Evolutionary conservation across 192 early-diverging fungal species (phyloP), one percentile per base, ranked within the genome.

Genomic region (Coemansia biformis): DNA sequence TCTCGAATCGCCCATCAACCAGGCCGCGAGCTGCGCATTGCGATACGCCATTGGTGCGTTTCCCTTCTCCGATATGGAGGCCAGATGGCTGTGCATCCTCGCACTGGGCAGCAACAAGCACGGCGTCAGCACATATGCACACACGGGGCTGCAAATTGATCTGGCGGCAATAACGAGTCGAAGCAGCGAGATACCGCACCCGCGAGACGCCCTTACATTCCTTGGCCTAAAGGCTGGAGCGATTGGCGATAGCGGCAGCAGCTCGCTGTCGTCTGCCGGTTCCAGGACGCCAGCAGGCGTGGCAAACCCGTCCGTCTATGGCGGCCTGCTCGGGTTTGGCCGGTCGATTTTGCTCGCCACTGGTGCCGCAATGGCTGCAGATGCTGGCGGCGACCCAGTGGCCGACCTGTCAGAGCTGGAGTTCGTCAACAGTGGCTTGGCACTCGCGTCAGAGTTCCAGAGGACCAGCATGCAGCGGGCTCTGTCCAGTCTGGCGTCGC

Each of bases 41-140:
- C 80, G 79, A 28, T 86, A 81, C 43, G 78, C 79, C 19, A 81
- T 78, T 30, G 65, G 59, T 0, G 72, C 81, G 15, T 86, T 80
- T 43, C 71, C 80, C 19, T 83, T 83, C 46, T 70, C 77, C 1
- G 50, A 68, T 9, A 65, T 77, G 14, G 59, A 70, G 16, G 80
- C 83, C 24, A 73, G 83, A 36, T 83, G 81, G 51, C 57, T 84
- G 7, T 87, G 83, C 52, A 57, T 87, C 23, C 64, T 84, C 14
- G 78, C 74, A 1, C 45, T 63, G 18, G 55, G 60, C 0, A 59
- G 63, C 17, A 37, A 51, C n/a, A 52, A 63, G 40, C 60, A 37
- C 9, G 67, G 63, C 35, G 56, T 71, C 15, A 36, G 48, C 15
- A n/a, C 35, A 15, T 36, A 63, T 17, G 60, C 67, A 6, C 46